Percentiles rank a stretch among this genome's conserved stretches.
Conservation (phyloP, 345 rosid species). For the Brassica rapa region DNA sequence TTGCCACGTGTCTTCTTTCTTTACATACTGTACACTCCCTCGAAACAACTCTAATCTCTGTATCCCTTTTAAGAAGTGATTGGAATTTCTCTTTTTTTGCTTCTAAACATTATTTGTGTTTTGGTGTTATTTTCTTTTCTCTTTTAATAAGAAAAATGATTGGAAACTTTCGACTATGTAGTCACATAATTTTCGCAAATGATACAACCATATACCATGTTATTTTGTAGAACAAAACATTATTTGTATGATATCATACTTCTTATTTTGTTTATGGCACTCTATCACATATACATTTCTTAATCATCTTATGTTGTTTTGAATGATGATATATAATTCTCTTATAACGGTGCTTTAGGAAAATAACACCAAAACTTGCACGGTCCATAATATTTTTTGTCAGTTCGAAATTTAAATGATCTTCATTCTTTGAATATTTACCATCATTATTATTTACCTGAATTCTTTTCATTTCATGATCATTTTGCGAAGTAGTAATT, state of each 20-base stretch:
- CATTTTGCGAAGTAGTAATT: too few relatives aligned
- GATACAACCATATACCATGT: background rate
- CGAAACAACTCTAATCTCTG: background rate
- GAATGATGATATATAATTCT: background rate
- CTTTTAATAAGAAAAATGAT: too few relatives aligned
- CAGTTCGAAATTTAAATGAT: too few relatives aligned
- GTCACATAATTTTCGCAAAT: too few relatives aligned
- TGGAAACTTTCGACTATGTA: too few relatives aligned
- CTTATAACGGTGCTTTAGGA: background rate
- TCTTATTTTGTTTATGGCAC: background rate
- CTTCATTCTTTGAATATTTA: too few relatives aligned
- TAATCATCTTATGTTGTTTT: background rate
- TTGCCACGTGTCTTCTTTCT: slow-evolving; percentile 41
- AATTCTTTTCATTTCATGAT: background rate
- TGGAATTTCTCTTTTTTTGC: too few relatives aligned
- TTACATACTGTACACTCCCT: background rate
- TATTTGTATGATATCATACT: background rate
- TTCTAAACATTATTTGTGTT: too few relatives aligned
- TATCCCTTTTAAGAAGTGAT: background rate
- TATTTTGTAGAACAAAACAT: background rate
- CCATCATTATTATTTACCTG: too few relatives aligned
- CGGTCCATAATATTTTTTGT: too few relatives aligned
- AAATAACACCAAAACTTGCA: background rate
- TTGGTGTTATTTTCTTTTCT: too few relatives aligned
- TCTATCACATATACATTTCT: background rate